These are phyloP conservation scores for Trichaptum fuscoviolaceum DNA, from an alignment of 768 basidiomycete species.

Conservation along the genomic window DNA sequence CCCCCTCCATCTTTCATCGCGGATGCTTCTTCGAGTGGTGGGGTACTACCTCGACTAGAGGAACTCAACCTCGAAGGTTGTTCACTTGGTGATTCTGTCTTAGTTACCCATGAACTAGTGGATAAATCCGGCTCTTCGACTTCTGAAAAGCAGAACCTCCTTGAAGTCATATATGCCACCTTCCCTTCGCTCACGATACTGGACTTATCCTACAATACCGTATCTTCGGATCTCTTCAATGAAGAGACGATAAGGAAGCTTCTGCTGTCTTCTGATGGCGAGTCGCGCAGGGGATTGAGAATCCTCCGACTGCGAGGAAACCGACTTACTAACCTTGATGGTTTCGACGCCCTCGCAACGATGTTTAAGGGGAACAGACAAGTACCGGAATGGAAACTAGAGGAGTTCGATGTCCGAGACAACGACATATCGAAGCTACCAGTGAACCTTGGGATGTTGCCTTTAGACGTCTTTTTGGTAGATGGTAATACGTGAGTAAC, in stretches of 20 bases:
- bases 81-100: conserved; percentile 54
- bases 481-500: conserved; percentile 75
- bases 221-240: conserved; percentile 51
- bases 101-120: conserved; percentile 35
- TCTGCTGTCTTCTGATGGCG: conserved; percentile 38
- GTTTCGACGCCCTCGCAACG: conserved; percentile 56
- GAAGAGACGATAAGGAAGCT: conserved; percentile 43
- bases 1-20: conserved; percentile 32
- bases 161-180: conserved; percentile 54
- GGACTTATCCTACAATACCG: conserved; percentile 69
- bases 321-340: conserved; percentile 52
- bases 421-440: conserved; percentile 72
- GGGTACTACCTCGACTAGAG: conserved; percentile 61
- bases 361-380: conserved; percentile 60
- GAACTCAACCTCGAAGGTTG: conserved; percentile 75
- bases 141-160: conserved; percentile 45
- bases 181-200: conserved; percentile 69
- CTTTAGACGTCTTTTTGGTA: conserved; percentile 76
- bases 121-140: conserved; percentile 30
- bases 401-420: conserved; percentile 78
- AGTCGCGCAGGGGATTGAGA: conserved; percentile 46
- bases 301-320: conserved; percentile 70
- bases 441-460: conserved; percentile 65
- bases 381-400: conserved; percentile 66
- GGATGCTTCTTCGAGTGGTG: conserved; percentile 19